Evolutionary conservation across 805 yeast species (phyloP).

Genomic region (Teunomyces gatunensis): DNA sequence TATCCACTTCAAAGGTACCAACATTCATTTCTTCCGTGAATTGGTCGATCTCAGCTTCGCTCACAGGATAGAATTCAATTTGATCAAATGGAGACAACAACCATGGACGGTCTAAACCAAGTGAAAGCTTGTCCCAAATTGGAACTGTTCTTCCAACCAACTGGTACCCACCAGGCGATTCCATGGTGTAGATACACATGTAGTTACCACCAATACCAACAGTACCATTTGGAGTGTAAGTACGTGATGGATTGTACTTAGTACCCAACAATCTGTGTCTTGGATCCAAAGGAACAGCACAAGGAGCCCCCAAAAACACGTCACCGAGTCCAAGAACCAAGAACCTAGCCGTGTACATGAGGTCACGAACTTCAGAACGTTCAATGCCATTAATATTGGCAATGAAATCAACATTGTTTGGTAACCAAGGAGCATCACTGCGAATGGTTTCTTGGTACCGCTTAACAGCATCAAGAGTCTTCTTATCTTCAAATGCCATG

Average conservation of each 20-base stretch:
- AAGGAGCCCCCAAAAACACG: constrained; percentile 96
- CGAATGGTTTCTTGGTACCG: constrained; percentile 94
- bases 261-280: constrained; percentile 90
- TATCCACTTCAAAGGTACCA: constrained; percentile 75
- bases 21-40: constrained; percentile 71
- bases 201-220: constrained; percentile 99
- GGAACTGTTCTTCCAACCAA: constrained; percentile 95
- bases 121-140: constrained; percentile 90
- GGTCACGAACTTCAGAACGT: constrained; percentile 72
- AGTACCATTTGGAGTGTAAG: constrained; percentile 93
- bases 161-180: constrained; percentile 98
- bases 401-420: constrained; percentile 94
- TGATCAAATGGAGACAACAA: constrained; percentile 89
- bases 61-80: constrained; percentile 89
- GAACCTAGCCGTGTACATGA: constrained; percentile 87
- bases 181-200: constrained; percentile 98
- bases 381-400: constrained; percentile 82
- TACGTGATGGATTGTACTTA: constrained; percentile 94
- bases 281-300: constrained; percentile 98
- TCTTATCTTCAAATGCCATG: constrained; percentile 93
- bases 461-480: constrained; percentile 84
- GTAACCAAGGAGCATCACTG: constrained; percentile 94
- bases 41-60: constrained; percentile 75
- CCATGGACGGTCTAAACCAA: constrained; percentile 80
- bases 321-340: constrained; percentile 95